Conservation (phyloP, 495 filamentous ascomycete genomes). For the Amniculicola lignicola region DNA sequence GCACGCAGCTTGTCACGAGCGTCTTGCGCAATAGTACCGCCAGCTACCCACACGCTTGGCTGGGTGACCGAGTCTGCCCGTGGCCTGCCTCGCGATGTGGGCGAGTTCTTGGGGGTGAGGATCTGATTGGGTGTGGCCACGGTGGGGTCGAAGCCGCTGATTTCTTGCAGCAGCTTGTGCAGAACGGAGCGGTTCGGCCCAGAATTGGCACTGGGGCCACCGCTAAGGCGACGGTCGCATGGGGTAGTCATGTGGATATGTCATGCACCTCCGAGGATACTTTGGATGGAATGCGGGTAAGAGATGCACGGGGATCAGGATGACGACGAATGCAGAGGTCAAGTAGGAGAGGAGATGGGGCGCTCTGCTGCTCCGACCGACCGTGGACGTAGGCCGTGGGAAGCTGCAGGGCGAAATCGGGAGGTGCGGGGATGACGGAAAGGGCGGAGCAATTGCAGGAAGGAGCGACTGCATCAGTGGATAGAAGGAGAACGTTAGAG, state of each 20-base stretch:
- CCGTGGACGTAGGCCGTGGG: background rate
- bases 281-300: conserved; percentile 10
- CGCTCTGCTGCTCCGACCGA: background rate
- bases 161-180: conserved; percentile 15
- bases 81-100: no score
- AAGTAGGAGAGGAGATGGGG: background rate
- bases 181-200: conserved; percentile 7
- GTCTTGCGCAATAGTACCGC: background rate
- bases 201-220: no score
- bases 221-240: background rate
- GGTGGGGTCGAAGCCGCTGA: background rate
- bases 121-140: background rate
- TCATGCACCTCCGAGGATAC: conserved; percentile 14
- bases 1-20: conserved; percentile 18
- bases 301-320: background rate
- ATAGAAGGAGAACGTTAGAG: background rate
- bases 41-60: conserved; percentile 11
- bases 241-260: conserved; percentile 18
- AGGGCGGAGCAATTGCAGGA: background rate
- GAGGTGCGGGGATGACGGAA: background rate
- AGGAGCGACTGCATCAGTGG: background rate
- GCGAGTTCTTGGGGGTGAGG: background rate
- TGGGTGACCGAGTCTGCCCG: no score
- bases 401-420: background rate
- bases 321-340: background rate